Evolutionary conservation across 78 protist species (phyloP).

Genomic region (Diacronema lutheri): DNA sequence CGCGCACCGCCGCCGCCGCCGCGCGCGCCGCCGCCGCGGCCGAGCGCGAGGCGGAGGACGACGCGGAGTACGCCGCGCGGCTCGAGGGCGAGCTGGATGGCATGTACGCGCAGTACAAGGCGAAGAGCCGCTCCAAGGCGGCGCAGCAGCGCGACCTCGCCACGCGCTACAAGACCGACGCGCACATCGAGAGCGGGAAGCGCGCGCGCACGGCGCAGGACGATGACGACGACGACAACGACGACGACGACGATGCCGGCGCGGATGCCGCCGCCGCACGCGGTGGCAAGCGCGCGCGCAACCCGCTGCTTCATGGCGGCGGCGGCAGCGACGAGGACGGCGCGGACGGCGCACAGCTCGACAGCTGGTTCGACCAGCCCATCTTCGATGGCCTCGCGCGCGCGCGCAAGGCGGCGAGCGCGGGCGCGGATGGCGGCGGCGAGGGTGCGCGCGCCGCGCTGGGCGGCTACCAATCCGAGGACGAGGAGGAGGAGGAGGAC

Average conservation of each 20-base stretch:
- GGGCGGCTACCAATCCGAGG: not conserved
- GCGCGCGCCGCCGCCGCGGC: not conserved
- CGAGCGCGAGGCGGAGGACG: not conserved
- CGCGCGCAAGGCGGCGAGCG: not conserved
- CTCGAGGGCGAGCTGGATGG: not conserved
- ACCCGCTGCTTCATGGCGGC: not conserved
- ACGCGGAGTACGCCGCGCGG: not conserved
- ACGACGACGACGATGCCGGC: not conserved
- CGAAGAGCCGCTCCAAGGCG: not conserved
- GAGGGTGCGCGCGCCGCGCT: too few species aligned
- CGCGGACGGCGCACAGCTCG: not conserved
- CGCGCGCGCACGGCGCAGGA: not conserved
- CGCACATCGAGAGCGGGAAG: not conserved
- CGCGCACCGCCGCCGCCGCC: not conserved
- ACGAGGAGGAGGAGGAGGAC: not conserved
- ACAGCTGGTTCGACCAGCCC: not conserved
- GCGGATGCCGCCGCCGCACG: not conserved
- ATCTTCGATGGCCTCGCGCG: not conserved
- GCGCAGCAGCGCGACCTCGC: not conserved
- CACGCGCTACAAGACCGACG: not conserved
- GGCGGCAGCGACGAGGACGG: not conserved
- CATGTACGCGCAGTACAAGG: not conserved
- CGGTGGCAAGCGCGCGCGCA: not conserved
- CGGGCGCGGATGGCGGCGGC: too few species aligned
- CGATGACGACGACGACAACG: not conserved